A percentile compares a stretch with the other conserved stretches of the same genome.
Conservation (phyloP, 2,329 filamentous ascomycete species). For the Dendrostoma leiphaemia region DNA sequence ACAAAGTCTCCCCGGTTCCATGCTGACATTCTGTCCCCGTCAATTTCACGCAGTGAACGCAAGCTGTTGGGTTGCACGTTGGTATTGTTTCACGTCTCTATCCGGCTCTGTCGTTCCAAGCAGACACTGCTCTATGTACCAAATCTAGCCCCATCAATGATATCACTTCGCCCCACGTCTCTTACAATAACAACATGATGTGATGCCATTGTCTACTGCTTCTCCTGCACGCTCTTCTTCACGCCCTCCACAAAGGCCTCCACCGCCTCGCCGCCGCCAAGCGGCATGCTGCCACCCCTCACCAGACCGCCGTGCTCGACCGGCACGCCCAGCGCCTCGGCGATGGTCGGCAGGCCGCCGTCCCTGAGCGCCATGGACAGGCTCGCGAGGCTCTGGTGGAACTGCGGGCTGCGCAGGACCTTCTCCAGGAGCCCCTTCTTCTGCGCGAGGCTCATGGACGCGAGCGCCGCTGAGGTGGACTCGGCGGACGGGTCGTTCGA, state of each 20-base stretch:
- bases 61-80: too few species aligned
- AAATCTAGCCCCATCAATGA: neutral
- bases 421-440: conserved; percentile 80
- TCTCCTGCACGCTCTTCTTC: conserved; percentile 71
- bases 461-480: conserved; percentile 69
- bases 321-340: conserved; percentile 77
- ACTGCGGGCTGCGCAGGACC: conserved; percentile 86
- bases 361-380: conserved; percentile 86
- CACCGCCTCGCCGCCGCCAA: conserved; percentile 85
- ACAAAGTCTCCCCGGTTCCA: too few species aligned
- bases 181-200: neutral
- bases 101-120: too few species aligned
- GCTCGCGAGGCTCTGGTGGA: conserved; percentile 80
- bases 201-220: too few species aligned
- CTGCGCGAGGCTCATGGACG: conserved; percentile 68
- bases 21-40: too few species aligned
- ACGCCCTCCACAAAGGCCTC: conserved; percentile 90
- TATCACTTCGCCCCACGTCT: neutral
- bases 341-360: conserved; percentile 85
- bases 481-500: conserved; percentile 67
- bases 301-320: conserved; percentile 84
- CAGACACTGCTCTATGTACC: too few species aligned
- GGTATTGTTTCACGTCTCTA: too few species aligned
- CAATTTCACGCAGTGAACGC: too few species aligned
- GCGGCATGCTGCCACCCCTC: conserved; percentile 72